These are phyloP conservation scores for Tolypocladium endophyticum DNA, from an alignment of 2,329 filamentous ascomycete species.

Conservation along the genomic window DNA sequence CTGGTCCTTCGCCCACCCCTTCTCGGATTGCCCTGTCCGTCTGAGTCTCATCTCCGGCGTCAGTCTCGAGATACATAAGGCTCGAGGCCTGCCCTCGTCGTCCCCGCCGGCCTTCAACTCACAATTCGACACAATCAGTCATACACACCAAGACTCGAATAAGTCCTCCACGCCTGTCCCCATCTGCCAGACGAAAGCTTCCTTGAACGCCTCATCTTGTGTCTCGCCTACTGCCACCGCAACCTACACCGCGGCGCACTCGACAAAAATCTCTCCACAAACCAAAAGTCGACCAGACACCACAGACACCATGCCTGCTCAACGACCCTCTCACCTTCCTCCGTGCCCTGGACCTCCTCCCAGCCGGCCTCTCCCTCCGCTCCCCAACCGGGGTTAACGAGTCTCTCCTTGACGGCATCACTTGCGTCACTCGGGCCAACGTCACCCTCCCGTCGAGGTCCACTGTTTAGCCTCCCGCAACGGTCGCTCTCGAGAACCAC, in stretches of 20 bases:
- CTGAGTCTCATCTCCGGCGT: neutral
- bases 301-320: conserved; percentile 35
- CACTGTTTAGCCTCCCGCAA: neutral
- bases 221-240: conserved; percentile 2
- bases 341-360: conserved; percentile 58
- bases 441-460: neutral
- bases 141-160: neutral
- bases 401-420: neutral
- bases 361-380: conserved; percentile 52
- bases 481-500: neutral
- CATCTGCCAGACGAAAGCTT: neutral
- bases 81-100: neutral
- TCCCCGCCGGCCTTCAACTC: neutral
- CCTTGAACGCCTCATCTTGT: neutral
- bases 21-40: conserved; percentile 1
- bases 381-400: conserved; percentile 47
- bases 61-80: conserved; percentile 5
- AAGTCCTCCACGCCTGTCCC: neutral
- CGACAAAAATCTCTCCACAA: conserved; percentile 9
- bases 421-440: neutral
- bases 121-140: neutral
- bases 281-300: neutral
- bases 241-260: conserved; percentile 6
- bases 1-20: conserved; percentile 1
- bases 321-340: conserved; percentile 55